Base-by-base conservation (phyloP, 2,329 filamentous ascomycete genomes). In the Camptophora hylomeconis region DNA sequence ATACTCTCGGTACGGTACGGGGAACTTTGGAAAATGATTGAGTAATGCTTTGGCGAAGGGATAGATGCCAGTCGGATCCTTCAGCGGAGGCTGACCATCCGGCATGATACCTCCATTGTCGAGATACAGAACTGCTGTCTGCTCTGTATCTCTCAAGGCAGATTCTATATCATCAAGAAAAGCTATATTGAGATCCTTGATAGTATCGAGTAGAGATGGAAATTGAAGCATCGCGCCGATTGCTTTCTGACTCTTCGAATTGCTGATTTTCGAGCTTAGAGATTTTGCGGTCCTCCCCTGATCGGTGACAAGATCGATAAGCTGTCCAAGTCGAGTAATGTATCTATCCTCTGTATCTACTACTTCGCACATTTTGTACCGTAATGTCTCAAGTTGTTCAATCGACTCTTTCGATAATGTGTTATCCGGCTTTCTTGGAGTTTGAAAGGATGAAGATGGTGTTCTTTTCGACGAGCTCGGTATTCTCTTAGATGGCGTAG, bases 321-420 rank as follows among this genome's bases (percentile, higher is more conserved):
- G 58, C 41, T 89, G 80, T 37, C 80, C 72, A 32, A 98, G 58
- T 53, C 95, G 94, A 45, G 70, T 67, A 22, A 98, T 83, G 54
- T 95, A 98, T 52, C 82, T 77, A 50, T 89, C 83, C 52, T 98
- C 89, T 0, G 89, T 98, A 46, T 92, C 81, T 18, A 94, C 72
- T 35, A 95, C 60, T 52, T 98, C 89, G 35, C 72, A 75, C 65
- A 98, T 75, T 52, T 93, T 87, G 54, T 86, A 78, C 21, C 86
- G 74, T 41, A 94, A 60, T 29, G 80, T 79, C 42, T 84, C 69
- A 48, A 92, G 92, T 48, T 94, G 82, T 5, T 86, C 80, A 47
- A 81, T 83, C 5, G 86, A 94, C 2, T 87, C 84, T 48, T 77
- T 79, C 1, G 86, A 93, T 1, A 87, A 87, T 28, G 94, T 54